Percentiles rank a stretch among this genome's conserved stretches.
phyloP scores from a whole-genome alignment of 176 grass and related monocot species.

The Pharus latifolius region DNA sequence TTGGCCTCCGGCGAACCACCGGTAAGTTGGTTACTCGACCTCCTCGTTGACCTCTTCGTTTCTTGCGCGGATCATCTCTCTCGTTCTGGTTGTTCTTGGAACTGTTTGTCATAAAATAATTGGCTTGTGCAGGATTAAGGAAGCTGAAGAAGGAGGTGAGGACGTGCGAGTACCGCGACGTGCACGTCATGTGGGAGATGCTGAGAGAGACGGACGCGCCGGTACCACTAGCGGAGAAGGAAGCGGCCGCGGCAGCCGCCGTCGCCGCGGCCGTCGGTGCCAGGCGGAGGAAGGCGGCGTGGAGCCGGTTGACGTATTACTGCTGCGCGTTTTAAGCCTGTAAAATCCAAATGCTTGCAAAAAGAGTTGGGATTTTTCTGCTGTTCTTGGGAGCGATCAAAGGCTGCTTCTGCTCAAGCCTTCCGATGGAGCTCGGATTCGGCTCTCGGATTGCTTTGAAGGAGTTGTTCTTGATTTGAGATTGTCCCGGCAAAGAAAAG shows the following conservation, averaged over 20 bases:
- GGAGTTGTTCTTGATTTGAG: neutral
- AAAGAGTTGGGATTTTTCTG: too few relatives aligned
- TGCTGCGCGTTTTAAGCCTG: constrained; percentile 48
- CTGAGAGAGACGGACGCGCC: constrained; percentile 39
- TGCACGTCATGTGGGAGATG: constrained; percentile 92
- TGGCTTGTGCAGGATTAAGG: constrained; percentile 37
- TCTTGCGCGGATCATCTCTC: neutral
- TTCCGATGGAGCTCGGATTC: neutral
- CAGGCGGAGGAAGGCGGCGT: constrained; percentile 36
- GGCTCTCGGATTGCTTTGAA: neutral
- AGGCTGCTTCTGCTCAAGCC: neutral
- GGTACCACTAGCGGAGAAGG: constrained; percentile 26
- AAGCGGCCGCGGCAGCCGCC: constrained; percentile 19
- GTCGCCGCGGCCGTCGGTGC: constrained; percentile 26
- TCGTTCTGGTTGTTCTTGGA: neutral
- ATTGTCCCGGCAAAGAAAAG: neutral
- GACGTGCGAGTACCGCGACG: constrained; percentile 84
- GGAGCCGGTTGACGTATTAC: constrained; percentile 39
- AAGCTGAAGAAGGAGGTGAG: constrained; percentile 84
- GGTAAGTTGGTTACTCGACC: constrained; percentile 7
- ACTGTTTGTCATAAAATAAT: constrained; percentile 6
- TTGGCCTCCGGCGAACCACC: constrained; percentile 39
- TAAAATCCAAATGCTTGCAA: neutral
- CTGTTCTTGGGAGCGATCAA: too few relatives aligned
- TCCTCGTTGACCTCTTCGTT: neutral